Base-by-base conservation (phyloP, 2,329 filamentous ascomycete genomes). In the Gnomoniopsis smithogilvyi region DNA sequence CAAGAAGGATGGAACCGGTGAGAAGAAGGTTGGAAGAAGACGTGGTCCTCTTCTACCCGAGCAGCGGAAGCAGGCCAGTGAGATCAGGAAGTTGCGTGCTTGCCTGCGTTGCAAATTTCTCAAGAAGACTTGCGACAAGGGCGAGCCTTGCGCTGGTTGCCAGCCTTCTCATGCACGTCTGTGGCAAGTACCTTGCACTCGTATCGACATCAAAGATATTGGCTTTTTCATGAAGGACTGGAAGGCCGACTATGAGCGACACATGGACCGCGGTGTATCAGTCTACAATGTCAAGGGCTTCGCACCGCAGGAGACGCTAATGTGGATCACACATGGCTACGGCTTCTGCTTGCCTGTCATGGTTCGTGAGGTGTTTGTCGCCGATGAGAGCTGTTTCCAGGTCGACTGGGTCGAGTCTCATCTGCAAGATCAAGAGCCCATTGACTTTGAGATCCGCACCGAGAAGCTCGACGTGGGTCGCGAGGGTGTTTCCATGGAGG, bases 181-280 rank as follows among this genome's bases (percentile, higher is more conserved):
- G 54, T 98, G 94, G 94, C 93, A 97, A 77, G 94, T 98, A 48
- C 94, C 94, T 62, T 98, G 94, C 81, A 98, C 94, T 45, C 90
- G 94, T 63, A 96, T 97, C 70, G 94, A 97, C 74, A 98, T 98
- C 81, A 97, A 96, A 83, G 94, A 98, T 69, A 96, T 98, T 69
- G 91, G 87, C 47, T 96, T 96, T 76, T 98, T 98, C 80, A 95
- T 97, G 91, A 97, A 97, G 81, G 94, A 97, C 75, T 98, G 93
- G 93, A 96, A 94, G 77, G 93, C 92, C 48, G 94, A 98, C 73
- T 96, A 95, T 68, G 92, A 96, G 77, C 89, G 92, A 67, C 93
- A 97, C 72, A 85, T 95, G 66, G 90, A 86, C 64, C 86, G 91
- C 59, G 91, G 91, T 57, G 92, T 97, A 71, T 96, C 92, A 2